phyloP scores from a whole-genome alignment of 2,329 filamentous ascomycete genomes.

The Alternaria burnsii region DNA sequence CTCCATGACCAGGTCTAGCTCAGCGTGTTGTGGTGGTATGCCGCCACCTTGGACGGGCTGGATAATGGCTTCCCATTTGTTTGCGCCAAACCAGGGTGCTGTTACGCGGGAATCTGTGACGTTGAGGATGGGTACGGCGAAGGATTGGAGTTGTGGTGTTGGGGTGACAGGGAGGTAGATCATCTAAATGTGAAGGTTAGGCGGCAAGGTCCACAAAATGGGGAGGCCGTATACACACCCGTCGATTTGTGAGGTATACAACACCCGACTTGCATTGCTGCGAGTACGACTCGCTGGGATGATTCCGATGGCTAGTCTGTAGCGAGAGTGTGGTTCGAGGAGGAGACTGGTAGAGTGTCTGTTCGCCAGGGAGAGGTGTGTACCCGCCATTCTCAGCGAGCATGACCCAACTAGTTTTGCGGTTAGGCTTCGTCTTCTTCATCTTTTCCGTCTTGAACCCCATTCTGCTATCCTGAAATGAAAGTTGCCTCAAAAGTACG shows the following conservation, averaged over 20 bases:
- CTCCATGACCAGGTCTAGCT: constrained; percentile 81
- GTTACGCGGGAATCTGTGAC: constrained; percentile 85
- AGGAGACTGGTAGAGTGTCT: constrained; percentile 80
- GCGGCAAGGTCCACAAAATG: not conserved
- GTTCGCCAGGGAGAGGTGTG: constrained; percentile 84
- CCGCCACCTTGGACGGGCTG: constrained; percentile 84
- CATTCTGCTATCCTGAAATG: constrained; percentile 10
- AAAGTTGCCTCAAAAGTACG: not conserved
- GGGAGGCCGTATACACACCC: constrained; percentile 63
- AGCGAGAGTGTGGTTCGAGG: constrained; percentile 80
- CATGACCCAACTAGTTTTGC: constrained; percentile 83
- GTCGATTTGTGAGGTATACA: constrained; percentile 83
- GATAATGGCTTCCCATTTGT: constrained; percentile 84
- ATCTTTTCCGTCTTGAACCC: constrained; percentile 20
- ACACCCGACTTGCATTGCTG: constrained; percentile 77
- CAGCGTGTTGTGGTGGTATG: constrained; percentile 76
- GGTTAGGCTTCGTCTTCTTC: constrained; percentile 44
- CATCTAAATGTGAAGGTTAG: constrained; percentile 63
- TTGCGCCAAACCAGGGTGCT: constrained; percentile 91
- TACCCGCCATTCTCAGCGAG: constrained; percentile 76
- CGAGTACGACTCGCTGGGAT: constrained; percentile 70
- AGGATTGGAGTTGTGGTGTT: constrained; percentile 78
- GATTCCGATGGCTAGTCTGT: constrained; percentile 72
- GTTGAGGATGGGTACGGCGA: constrained; percentile 87
- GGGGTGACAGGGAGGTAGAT: constrained; percentile 83